A percentile compares a stretch with the other conserved stretches of the same genome.
phyloP scores from a whole-genome alignment of 2,329 filamentous ascomycete genomes.

The Botrytis byssoidea region DNA sequence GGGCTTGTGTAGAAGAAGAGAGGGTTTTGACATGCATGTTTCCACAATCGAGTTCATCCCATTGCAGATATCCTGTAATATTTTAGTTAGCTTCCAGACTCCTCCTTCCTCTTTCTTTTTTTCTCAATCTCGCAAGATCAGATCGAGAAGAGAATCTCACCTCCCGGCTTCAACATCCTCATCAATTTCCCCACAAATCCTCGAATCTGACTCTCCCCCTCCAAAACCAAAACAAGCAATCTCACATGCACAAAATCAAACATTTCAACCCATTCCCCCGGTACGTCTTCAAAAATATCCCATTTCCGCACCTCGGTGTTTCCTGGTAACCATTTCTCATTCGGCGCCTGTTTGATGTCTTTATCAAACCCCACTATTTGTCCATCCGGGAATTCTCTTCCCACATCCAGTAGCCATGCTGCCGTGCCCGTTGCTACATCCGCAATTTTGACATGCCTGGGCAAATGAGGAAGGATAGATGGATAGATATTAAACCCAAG shows the following conservation, averaged over 20 bases:
- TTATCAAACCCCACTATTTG: not conserved
- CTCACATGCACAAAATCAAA: constrained; percentile 2
- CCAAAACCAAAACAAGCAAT: constrained; percentile 1
- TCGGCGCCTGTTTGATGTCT: not conserved
- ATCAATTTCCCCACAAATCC: not conserved
- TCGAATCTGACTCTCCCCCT: not conserved
- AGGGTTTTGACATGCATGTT: not conserved
- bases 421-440: constrained; percentile 12
- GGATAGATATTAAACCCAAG: not conserved
- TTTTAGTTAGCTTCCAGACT: not conserved
- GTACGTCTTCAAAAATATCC: constrained; percentile 4
- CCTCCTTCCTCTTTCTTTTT: not conserved
- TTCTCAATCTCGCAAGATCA: not conserved
- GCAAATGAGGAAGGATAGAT: not conserved
- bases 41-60: constrained; percentile 13
- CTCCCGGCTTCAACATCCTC: constrained; percentile 11
- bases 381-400: not conserved
- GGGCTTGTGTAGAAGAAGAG: not conserved
- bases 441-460: not conserved
- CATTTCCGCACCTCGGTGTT: not conserved
- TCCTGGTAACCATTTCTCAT: not conserved
- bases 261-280: not conserved
- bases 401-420: constrained; percentile 11
- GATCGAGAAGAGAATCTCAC: not conserved
- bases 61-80: constrained; percentile 6